phyloP scores from a whole-genome alignment of 306 rosid species.

The Gynostemma pentaphyllum region DNA sequence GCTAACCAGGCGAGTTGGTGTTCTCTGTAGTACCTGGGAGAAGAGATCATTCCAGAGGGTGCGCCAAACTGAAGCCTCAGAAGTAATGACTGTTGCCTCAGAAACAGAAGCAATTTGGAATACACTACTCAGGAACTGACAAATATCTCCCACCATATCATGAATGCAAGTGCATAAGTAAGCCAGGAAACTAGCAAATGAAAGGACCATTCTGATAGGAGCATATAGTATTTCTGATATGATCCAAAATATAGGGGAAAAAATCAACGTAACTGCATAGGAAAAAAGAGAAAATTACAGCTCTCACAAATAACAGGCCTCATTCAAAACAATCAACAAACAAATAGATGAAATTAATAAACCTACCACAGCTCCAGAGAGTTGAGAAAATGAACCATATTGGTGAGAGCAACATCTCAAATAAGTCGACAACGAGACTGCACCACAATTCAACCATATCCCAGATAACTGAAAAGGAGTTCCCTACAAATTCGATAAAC shows the following conservation, averaged over 20 bases:
- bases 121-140: slow-evolving; percentile 44
- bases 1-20: neutral
- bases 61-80: slow-evolving; percentile 77
- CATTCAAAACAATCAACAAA: neutral
- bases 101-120: slow-evolving; percentile 62
- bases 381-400: slow-evolving; percentile 44
- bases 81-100: slow-evolving; percentile 41
- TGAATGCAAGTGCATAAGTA: slow-evolving; percentile 21
- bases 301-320: neutral
- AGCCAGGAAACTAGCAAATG: slow-evolving; percentile 32
- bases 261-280: slow-evolving; percentile 44
- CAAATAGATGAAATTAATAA: slow-evolving; percentile 15
- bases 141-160: slow-evolving; percentile 30
- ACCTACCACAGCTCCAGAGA: slow-evolving; percentile 64
- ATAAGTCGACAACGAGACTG: slow-evolving; percentile 33
- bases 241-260: slow-evolving; percentile 61
- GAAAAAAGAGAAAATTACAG: neutral
- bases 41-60: slow-evolving; percentile 91
- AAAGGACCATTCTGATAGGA: slow-evolving; percentile 50
- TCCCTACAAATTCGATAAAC: slow-evolving; percentile 32
- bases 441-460: slow-evolving; percentile 36
- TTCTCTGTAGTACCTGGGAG: slow-evolving; percentile 49
- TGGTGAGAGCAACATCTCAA: slow-evolving; percentile 54
- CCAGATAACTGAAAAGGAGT: slow-evolving; percentile 48
- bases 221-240: slow-evolving; percentile 56